Conservation (phyloP, 345 rosid genomes). For the Dipteronia dyeriana region DNA sequence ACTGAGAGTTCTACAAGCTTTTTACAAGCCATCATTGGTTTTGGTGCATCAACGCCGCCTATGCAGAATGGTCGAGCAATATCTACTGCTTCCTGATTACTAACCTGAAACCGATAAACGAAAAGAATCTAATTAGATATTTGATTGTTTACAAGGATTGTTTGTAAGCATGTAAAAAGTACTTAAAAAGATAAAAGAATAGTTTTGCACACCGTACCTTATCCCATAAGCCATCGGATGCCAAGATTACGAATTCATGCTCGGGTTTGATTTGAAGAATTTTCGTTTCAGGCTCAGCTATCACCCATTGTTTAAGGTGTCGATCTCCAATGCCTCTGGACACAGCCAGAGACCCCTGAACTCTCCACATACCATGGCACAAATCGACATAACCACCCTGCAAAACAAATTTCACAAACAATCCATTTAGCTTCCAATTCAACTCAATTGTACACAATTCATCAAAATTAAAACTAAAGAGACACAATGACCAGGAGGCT, state of each 20-base stretch:
- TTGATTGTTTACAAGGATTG: neutral
- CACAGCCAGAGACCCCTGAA: constrained; percentile 86
- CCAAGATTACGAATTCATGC: constrained; percentile 77
- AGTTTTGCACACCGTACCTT: constrained; percentile 48
- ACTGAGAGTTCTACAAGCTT: constrained; percentile 74
- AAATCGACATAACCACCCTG: constrained; percentile 90
- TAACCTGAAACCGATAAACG: constrained; percentile 46
- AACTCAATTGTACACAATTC: neutral
- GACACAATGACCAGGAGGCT: neutral
- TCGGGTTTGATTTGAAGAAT: constrained; percentile 49
- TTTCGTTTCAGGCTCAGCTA: constrained; percentile 82
- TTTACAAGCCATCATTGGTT: constrained; percentile 63
- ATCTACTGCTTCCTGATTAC: constrained; percentile 91
- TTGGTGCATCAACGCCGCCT: constrained; percentile 40
- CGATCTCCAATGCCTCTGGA: constrained; percentile 85
- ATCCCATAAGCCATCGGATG: constrained; percentile 99
- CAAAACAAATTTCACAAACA: constrained; percentile 7
- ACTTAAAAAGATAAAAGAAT: neutral
- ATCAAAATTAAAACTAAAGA: neutral
- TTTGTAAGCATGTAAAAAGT: neutral
- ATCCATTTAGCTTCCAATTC: constrained; percentile 11
- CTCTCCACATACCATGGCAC: constrained; percentile 76
- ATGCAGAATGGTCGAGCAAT: constrained; percentile 54
- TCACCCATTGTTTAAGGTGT: constrained; percentile 80
- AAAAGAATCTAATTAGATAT: neutral